These are phyloP conservation scores for Tuctoria greenei DNA, from an alignment of 176 grass and related monocot species.

Conservation along the genomic window DNA sequence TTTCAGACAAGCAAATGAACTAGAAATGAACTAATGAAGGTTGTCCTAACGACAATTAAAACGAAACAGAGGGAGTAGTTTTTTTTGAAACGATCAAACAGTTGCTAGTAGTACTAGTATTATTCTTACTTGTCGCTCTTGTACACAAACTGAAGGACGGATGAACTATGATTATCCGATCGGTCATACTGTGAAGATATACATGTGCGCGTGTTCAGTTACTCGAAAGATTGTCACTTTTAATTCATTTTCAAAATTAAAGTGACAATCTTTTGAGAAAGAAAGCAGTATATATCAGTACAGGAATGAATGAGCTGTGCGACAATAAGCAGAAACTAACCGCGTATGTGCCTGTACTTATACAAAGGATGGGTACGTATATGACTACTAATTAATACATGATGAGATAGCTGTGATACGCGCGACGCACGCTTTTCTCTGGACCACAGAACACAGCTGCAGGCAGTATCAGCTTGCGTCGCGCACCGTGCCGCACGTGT, in stretches of 20 bases:
- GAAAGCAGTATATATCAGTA: no score
- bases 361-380: background rate
- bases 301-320: background rate
- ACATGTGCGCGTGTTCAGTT: no score
- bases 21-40: no score
- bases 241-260: no score
- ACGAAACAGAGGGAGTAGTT: no score
- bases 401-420: constrained; percentile 1
- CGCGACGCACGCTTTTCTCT: background rate
- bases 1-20: no score
- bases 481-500: background rate
- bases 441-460: background rate
- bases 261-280: no score
- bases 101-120: no score
- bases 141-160: background rate
- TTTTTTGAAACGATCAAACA: no score
- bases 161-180: background rate
- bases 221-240: no score
- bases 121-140: background rate
- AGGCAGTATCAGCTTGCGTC: background rate
- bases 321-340: background rate
- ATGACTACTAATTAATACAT: background rate
- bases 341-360: background rate
- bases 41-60: no score
- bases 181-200: no score